Evolutionary conservation across 805 yeast species (phyloP), one percentile per base, ranked within the genome.

Genomic region (Suhomyces kilbournensis): DNA sequence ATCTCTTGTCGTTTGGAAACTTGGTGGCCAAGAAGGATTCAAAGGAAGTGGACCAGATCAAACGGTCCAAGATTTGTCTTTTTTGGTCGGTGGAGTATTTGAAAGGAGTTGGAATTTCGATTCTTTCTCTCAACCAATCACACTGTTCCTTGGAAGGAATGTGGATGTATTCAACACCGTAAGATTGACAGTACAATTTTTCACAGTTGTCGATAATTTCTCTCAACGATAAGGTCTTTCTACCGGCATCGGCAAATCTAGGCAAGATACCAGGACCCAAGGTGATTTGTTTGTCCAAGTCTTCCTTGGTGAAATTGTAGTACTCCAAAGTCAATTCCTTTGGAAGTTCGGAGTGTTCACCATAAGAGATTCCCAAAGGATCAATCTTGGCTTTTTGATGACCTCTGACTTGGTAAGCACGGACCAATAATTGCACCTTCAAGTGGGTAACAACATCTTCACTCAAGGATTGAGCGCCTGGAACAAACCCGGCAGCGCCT

Each of bases 391-490:
- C 97, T 77, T 89, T 90, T 71, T 86, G 88, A 72, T 94, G 99
- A 60, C 99, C 99, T 74, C 98, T 85, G 49, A 94, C 99, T 78
- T 94, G 99, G 76, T 92, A 94, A 28, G 99, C 99, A 72, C 99
- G 88, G 57, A 96, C 97, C 63, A 94, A 80, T 62, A 94, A 82
- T 79, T 94, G 99, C 15, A 91, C 96, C 72, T 94, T 94, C 79
- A 94, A 82, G 71, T 94, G 98, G 56, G 89, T 80, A 58, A 88
- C 80, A 44, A 92, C 90, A 58, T 85, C 90, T 64, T 84, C 82
- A 58, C 76, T 70, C 54, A 69, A 70, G 28, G 76, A 78, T 43
- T 63, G 64, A 47, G 80, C 79, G 25, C 81, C 82, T 30, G 85
- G 88, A 46, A 83, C 75, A 58, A 81, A 77, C 2, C 70, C 68